Conservation (phyloP, 1,139 yeast species). For the Arxiozyma slooffiae region DNA sequence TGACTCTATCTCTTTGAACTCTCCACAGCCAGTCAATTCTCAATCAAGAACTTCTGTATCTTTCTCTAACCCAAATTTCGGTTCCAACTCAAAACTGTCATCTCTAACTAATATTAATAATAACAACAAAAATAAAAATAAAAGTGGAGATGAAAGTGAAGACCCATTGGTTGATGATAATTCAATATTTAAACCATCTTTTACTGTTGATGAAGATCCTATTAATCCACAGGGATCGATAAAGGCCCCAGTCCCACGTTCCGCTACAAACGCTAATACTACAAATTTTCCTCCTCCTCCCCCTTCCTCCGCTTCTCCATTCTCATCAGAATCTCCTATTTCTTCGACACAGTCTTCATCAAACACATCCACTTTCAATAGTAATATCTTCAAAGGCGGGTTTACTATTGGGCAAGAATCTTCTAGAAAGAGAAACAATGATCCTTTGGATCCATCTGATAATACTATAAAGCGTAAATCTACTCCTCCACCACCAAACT, state of each 20-base stretch:
- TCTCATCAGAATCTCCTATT: constrained; percentile 3
- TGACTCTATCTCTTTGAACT: neutral
- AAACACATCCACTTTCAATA: neutral
- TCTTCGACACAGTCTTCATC: neutral
- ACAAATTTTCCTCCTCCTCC: constrained; percentile 18
- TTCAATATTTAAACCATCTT: neutral
- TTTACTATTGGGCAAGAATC: constrained; percentile 35
- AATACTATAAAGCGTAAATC: constrained; percentile 8
- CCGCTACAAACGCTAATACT: constrained; percentile 28
- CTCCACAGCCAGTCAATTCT: neutral
- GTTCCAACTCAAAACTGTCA: neutral
- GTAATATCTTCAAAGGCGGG: constrained; percentile 36
- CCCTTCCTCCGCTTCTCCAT: constrained; percentile 29
- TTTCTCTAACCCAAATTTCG: neutral
- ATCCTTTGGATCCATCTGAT: constrained; percentile 22
- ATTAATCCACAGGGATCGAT: neutral
- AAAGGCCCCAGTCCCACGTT: constrained; percentile 37
- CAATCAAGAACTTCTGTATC: neutral
- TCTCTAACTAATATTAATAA: neutral
- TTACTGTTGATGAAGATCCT: neutral
- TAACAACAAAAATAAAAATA: neutral
- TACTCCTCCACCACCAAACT: constrained; percentile 10
- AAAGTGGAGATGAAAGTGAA: neutral
- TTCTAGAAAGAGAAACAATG: constrained; percentile 15
- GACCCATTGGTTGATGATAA: constrained; percentile 37